A percentile compares a stretch with the other conserved stretches of the same genome.
These are phyloP conservation scores for Auricularia cornea DNA, from an alignment of 768 basidiomycete genomes.

Conservation along the genomic window DNA sequence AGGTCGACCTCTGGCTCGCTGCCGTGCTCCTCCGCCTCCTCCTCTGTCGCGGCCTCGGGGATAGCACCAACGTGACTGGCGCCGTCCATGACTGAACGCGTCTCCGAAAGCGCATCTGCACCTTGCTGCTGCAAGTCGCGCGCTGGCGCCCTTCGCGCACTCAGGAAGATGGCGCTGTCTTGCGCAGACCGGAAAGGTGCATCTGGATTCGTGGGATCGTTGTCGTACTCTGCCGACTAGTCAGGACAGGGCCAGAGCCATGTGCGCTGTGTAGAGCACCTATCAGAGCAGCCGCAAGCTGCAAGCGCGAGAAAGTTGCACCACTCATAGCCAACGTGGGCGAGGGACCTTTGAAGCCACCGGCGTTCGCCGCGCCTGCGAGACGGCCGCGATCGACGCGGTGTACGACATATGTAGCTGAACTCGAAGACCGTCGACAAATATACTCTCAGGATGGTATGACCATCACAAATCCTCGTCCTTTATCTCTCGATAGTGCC, in stretches of 20 bases:
- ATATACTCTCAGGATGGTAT: no score
- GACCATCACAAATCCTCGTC: no score
- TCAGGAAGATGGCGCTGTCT: constrained; percentile 80
- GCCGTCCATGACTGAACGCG: constrained; percentile 18
- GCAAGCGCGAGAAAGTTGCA: constrained; percentile 64
- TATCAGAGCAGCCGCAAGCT: constrained; percentile 77
- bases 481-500: no score
- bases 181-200: constrained; percentile 57
- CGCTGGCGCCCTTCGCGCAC: constrained; percentile 46
- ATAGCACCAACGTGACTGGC: constrained; percentile 40
- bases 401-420: no score
- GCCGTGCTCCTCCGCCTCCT: constrained; percentile 39
- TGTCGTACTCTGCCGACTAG: constrained; percentile 71
- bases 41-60: constrained; percentile 39
- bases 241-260: background rate
- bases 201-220: constrained; percentile 63
- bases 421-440: no score
- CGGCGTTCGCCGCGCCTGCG: no score
- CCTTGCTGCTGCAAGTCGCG: constrained; percentile 30
- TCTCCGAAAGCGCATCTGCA: constrained; percentile 51
- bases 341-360: background rate
- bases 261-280: constrained; percentile 37
- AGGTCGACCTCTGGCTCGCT: constrained; percentile 68
- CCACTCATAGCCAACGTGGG: background rate
- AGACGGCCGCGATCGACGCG: no score